Conservation (phyloP, 805 yeast genomes). For the Metahyphopichia silvanorum region DNA sequence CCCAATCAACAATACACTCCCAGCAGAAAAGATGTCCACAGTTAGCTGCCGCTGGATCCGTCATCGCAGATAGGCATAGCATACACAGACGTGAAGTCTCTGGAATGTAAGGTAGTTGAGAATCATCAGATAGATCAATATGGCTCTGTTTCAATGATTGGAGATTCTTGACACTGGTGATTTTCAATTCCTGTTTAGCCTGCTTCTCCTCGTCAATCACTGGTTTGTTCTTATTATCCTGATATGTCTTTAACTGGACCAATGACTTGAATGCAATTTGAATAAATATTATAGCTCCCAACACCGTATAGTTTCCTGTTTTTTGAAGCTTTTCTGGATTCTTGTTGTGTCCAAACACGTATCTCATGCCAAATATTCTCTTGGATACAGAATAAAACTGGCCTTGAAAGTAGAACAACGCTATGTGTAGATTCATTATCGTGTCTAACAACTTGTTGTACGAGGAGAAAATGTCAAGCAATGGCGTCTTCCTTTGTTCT, state of each 20-base stretch:
- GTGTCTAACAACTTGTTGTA: slow-evolving; percentile 49
- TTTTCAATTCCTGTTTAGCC: slow-evolving; percentile 6
- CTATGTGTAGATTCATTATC: slow-evolving; percentile 67
- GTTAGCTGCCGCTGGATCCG: slow-evolving; percentile 76
- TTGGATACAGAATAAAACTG: slow-evolving; percentile 76
- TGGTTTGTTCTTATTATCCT: slow-evolving; percentile 12
- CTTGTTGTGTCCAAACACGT: slow-evolving; percentile 66
- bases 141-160: slow-evolving; percentile 2
- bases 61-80: slow-evolving; percentile 78
- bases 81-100: slow-evolving; percentile 72
- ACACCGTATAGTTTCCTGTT: slow-evolving; percentile 67
- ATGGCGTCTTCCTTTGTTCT: slow-evolving; percentile 4
- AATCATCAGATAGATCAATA: slow-evolving; percentile 56
- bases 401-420: slow-evolving; percentile 80
- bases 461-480: slow-evolving; percentile 27
- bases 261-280: slow-evolving; percentile 49
- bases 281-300: slow-evolving; percentile 60
- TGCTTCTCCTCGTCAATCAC: slow-evolving; percentile 8
- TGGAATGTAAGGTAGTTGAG: slow-evolving; percentile 63
- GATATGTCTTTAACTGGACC: slow-evolving; percentile 25
- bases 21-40: slow-evolving; percentile 96
- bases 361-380: slow-evolving; percentile 74
- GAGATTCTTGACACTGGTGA: slow-evolving; percentile 1
- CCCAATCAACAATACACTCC: slow-evolving; percentile 88
- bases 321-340: slow-evolving; percentile 34